Evolutionary conservation across 2,329 filamentous ascomycete species (phyloP), one percentile per base, ranked within the genome.

Genomic region (Salinomyces thailandicus): DNA sequence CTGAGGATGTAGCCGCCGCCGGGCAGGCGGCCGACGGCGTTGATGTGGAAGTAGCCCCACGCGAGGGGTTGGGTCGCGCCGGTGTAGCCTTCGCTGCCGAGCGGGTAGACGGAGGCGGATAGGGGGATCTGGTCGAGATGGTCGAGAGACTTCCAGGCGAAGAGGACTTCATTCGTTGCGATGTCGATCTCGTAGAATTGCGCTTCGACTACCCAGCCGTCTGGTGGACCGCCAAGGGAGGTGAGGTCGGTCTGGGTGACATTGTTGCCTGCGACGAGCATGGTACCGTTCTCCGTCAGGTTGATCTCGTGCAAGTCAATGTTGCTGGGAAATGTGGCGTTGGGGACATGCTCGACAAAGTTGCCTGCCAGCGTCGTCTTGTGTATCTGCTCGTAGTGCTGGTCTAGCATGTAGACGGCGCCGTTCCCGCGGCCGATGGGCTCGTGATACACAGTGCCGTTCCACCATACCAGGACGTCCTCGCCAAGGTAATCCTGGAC

Each of bases 161-260:
- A 67, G 1, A 67, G 37, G 2, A 67, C 44, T 16, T 63, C 48
- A 17, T 54, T 52, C 0, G 62, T 66, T 20, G 53, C 49, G 6
- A 64, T 48, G 29, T 67, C 62, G n/a, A 68, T 51, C 40, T 67
- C 64, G 37, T 58, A 63, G 36, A 67, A 55, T 20, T 63, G 38
- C 14, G 51, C 53, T 41, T 67, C 61, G 12, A 46, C 42, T 5
- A 60, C 48, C 52, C 54, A 62, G 4, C 55, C 57, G 36, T 60
- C 45, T 11, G 31, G 27, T 2, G 55, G 51, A 0, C 59, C 59
- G 20, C 53, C 52, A n/a, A 60, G 35, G 4, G 49, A 45, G 7
- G 51, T 55, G 18, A 62, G 47, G 36, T 62, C 52, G 5, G 42
- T 37, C 18, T 33, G 42, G 1, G 54, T 57, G 18, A 51, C 49